Percentiles rank a stretch among this genome's conserved stretches.
Evolutionary conservation across 2,329 filamentous ascomycete species (phyloP).

Genomic region (Pestalotiopsis sp.): DNA sequence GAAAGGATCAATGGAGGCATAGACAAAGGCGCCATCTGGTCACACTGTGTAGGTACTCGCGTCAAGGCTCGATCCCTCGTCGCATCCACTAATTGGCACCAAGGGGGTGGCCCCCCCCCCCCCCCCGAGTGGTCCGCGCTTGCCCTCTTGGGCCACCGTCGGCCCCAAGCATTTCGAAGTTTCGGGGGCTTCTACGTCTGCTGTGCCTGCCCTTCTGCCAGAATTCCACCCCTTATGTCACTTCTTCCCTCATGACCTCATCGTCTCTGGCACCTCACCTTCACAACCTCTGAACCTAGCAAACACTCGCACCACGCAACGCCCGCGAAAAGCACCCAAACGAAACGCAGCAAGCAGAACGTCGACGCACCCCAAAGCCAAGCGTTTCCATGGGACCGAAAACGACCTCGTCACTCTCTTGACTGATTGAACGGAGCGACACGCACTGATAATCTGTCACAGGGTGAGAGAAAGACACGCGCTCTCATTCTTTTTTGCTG

Average conservation of each 20-base stretch:
- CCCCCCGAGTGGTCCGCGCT: neutral
- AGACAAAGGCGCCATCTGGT: neutral
- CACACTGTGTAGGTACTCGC: slow-evolving; percentile 16
- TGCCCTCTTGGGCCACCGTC: slow-evolving; percentile 24
- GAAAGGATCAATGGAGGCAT: neutral
- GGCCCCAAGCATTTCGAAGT: slow-evolving; percentile 26
- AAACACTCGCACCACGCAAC: slow-evolving; percentile 18
- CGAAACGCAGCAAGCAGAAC: neutral
- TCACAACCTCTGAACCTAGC: slow-evolving; percentile 21
- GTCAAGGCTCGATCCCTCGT: slow-evolving; percentile 12
- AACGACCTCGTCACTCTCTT: neutral
- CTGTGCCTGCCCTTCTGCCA: slow-evolving; percentile 37
- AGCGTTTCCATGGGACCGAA: neutral
- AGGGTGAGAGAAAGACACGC: neutral
- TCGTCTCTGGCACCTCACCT: slow-evolving; percentile 33
- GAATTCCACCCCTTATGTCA: slow-evolving; percentile 41
- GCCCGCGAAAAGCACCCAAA: neutral
- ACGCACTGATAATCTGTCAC: neutral
- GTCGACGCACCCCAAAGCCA: neutral
- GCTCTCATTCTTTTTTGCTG: neutral
- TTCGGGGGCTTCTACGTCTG: slow-evolving; percentile 38
- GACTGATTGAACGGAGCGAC: neutral
- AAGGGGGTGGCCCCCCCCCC: neutral
- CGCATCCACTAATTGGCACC: slow-evolving; percentile 11
- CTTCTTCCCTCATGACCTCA: slow-evolving; percentile 43